Conservation (phyloP, 768 basidiomycete genomes). For the Cantharellus cinnabarinus region DNA sequence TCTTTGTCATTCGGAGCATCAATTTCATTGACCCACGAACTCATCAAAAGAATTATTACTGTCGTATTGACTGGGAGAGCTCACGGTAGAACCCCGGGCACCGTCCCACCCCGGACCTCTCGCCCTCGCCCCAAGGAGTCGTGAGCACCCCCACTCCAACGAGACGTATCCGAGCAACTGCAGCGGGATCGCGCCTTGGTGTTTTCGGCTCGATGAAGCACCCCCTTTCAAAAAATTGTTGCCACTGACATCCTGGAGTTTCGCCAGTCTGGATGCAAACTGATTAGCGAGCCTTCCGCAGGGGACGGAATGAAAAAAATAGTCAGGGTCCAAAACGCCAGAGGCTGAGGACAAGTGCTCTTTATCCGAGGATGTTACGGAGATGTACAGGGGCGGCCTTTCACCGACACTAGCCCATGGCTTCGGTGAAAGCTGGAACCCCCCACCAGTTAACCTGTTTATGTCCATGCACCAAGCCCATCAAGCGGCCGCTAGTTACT, state of each 20-base stretch:
- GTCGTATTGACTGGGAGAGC: conserved; percentile 15
- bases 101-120: neutral
- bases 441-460: no score
- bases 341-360: conserved; percentile 23
- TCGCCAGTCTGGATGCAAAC: conserved; percentile 31
- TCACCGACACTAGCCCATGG: no score
- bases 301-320: conserved; percentile 54
- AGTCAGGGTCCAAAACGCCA: conserved; percentile 75
- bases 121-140: conserved; percentile 55
- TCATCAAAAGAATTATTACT: conserved; percentile 59
- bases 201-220: conserved; percentile 19
- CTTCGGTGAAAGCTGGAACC: no score
- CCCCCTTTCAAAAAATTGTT: conserved; percentile 6
- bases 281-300: conserved; percentile 37
- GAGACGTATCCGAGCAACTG: conserved; percentile 68
- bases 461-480: no score
- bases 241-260: conserved; percentile 23
- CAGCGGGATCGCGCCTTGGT: conserved; percentile 53
- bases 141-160: conserved; percentile 90
- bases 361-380: neutral
- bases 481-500: no score
- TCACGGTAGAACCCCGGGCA: neutral
- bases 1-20: neutral
- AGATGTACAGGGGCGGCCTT: neutral
- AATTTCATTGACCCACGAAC: conserved; percentile 50